These are phyloP conservation scores for Acacia crassicarpa DNA, from an alignment of 306 rosid genomes.

Conservation along the genomic window DNA sequence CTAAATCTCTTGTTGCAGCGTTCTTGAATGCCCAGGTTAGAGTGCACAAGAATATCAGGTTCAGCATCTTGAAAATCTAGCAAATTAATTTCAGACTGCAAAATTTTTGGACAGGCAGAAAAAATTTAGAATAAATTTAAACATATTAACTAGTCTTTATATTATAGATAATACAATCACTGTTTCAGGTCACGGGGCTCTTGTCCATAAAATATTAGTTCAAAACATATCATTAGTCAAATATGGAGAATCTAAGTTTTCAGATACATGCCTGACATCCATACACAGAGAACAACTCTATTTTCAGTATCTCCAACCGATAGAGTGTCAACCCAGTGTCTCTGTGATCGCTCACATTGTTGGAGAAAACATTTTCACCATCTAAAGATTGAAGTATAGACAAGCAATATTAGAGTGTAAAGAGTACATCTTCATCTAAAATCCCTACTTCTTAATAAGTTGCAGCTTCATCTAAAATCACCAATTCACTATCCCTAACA, in stretches of 20 bases:
- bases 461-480: not conserved
- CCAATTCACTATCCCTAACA: not conserved
- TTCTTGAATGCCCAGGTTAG: constrained; percentile 60
- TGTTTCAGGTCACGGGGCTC: not conserved
- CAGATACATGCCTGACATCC: constrained; percentile 83
- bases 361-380: constrained; percentile 41
- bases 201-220: not conserved
- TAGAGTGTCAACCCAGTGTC: constrained; percentile 56
- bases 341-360: constrained; percentile 38
- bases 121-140: constrained; percentile 2
- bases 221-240: not conserved
- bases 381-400: constrained; percentile 40
- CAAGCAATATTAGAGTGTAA: constrained; percentile 22
- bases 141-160: constrained; percentile 6
- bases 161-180: not conserved
- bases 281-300: constrained; percentile 77
- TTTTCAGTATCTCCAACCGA: constrained; percentile 73
- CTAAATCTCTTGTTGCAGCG: constrained; percentile 47
- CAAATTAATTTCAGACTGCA: constrained; percentile 75
- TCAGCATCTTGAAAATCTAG: constrained; percentile 84
- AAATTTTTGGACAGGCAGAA: constrained; percentile 24
- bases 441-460: not conserved
- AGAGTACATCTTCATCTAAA: not conserved
- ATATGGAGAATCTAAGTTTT: constrained; percentile 20
- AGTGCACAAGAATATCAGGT: constrained; percentile 74